Evolutionary conservation across 1,284 basidiomycete genomes (phyloP).

Genomic region (Psilocybe mexicana): DNA sequence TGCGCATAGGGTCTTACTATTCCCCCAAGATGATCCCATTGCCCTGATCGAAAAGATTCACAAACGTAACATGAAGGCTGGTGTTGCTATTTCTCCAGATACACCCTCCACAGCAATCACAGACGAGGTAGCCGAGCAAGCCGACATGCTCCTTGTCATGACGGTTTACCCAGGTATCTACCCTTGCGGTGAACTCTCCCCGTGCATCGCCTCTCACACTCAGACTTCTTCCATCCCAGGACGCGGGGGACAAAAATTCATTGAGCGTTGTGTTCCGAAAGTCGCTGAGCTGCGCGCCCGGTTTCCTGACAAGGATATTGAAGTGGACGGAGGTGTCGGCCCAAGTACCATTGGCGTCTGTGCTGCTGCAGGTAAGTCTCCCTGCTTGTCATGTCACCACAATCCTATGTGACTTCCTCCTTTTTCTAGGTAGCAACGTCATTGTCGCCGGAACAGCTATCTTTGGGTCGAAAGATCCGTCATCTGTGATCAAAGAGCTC

Average conservation of each 20-base stretch:
- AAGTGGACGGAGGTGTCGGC: slow-evolving; percentile 97
- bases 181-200: not conserved
- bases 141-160: slow-evolving; percentile 97
- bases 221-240: slow-evolving; percentile 42
- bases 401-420: slow-evolving; percentile 1
- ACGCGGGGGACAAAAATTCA: slow-evolving; percentile 95
- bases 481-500: slow-evolving; percentile 73
- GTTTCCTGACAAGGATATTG: slow-evolving; percentile 92
- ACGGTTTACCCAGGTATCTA: slow-evolving; percentile 84
- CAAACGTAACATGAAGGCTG: slow-evolving; percentile 81
- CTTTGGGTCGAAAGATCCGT: slow-evolving; percentile 82
- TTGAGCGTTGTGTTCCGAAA: slow-evolving; percentile 91
- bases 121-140: slow-evolving; percentile 75
- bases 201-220: not conserved
- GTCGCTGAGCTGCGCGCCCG: slow-evolving; percentile 89
- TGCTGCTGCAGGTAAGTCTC: slow-evolving; percentile 79
- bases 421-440: slow-evolving; percentile 85
- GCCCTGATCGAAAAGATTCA: slow-evolving; percentile 80
- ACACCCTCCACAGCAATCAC: slow-evolving; percentile 86
- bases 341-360: slow-evolving; percentile 89
- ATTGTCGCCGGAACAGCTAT: slow-evolving; percentile 98
- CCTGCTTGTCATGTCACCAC: not conserved
- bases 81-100: slow-evolving; percentile 92
- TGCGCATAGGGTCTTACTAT: not conserved
- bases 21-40: slow-evolving; percentile 62